Conservation (phyloP, 176 grass and related monocot species). For the Oryza officinalis region DNA sequence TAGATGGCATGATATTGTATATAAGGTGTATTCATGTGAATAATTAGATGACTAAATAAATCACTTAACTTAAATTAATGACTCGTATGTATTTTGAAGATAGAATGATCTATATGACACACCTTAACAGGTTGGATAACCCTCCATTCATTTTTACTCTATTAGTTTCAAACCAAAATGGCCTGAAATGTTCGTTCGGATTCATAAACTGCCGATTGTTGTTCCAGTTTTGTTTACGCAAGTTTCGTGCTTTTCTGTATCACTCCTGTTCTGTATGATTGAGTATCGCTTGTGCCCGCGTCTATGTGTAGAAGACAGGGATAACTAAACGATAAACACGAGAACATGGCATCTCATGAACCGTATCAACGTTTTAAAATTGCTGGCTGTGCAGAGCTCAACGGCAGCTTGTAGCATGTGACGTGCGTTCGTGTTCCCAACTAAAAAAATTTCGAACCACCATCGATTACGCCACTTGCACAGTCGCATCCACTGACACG, state of each 20-base stretch:
- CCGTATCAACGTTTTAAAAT: background rate
- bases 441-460: background rate
- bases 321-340: background rate
- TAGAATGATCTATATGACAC: too few species aligned
- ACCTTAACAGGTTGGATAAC: too few species aligned
- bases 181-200: background rate
- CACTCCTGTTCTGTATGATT: background rate
- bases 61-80: too few species aligned
- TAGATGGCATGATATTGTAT: too few species aligned
- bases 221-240: background rate
- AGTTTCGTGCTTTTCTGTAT: background rate
- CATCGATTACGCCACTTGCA: background rate
- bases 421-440: background rate
- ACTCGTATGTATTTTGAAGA: too few species aligned
- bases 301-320: background rate
- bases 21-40: too few species aligned
- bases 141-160: too few species aligned
- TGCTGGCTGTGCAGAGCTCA: background rate
- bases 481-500: background rate
- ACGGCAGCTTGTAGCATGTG: constrained; percentile 3
- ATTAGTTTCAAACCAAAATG: too few species aligned
- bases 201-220: background rate
- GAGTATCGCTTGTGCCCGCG: background rate
- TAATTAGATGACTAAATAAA: too few species aligned
- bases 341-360: background rate